Percentiles rank a stretch among this genome's conserved stretches.
Evolutionary conservation across 441 rosid species (phyloP).

Genomic region (Croton setiger): DNA sequence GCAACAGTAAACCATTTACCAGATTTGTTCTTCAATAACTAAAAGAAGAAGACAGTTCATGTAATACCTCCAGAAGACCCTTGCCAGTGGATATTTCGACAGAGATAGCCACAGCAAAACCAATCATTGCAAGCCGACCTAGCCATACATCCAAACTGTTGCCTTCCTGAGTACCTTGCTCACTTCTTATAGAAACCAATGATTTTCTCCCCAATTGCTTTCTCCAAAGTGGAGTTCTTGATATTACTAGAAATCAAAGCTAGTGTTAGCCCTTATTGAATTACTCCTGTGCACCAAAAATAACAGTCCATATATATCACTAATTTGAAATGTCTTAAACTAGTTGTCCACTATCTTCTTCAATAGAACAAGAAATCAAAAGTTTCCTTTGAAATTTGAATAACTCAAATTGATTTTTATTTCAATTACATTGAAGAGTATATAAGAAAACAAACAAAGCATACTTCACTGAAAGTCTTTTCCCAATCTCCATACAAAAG

Average conservation of each 20-base stretch:
- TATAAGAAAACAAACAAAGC: too few species aligned
- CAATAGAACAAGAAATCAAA: too few species aligned
- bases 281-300: background rate
- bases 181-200: constrained; percentile 56
- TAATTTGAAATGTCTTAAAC: background rate
- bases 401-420: too few species aligned
- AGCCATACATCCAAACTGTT: constrained; percentile 79
- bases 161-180: constrained; percentile 50
- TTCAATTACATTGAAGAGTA: too few species aligned
- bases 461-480: too few species aligned
- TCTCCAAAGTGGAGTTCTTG: constrained; percentile 30
- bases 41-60: background rate
- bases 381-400: too few species aligned
- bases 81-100: constrained; percentile 83
- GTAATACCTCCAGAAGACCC: constrained; percentile 76
- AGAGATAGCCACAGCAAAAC: constrained; percentile 67
- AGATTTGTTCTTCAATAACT: background rate
- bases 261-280: constrained; percentile 8
- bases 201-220: constrained; percentile 38
- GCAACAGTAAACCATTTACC: background rate
- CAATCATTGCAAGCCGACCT: constrained; percentile 86
- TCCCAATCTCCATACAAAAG: too few species aligned
- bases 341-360: too few species aligned
- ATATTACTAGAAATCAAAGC: constrained; percentile 27
- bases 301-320: background rate